These are phyloP conservation scores for Amphichorda felina DNA, from an alignment of 2,329 filamentous ascomycete genomes.

Conservation along the genomic window DNA sequence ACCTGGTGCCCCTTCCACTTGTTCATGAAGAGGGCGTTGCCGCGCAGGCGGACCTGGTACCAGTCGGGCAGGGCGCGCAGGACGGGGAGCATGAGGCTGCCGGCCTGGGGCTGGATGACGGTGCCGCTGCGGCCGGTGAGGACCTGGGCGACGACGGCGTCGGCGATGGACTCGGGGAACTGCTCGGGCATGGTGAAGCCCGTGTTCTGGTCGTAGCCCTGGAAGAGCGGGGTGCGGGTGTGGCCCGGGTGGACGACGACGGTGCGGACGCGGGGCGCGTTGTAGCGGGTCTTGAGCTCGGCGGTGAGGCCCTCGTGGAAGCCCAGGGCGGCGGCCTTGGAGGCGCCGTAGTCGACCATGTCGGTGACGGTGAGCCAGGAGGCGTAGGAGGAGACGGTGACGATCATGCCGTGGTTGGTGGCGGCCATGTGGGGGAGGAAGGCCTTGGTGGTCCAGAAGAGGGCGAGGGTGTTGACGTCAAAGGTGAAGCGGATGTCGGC, in stretches of 20 bases:
- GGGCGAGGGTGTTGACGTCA: constrained; percentile 57
- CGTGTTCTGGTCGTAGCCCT: constrained; percentile 43
- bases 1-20: constrained; percentile 34
- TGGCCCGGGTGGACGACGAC: constrained; percentile 47
- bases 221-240: constrained; percentile 22
- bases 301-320: constrained; percentile 56
- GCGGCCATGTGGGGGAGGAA: constrained; percentile 56
- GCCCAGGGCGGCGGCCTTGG: constrained; percentile 52
- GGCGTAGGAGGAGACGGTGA: constrained; percentile 56
- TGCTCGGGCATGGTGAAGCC: constrained; percentile 20
- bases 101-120: constrained; percentile 31
- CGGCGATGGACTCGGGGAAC: constrained; percentile 27
- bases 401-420: constrained; percentile 59
- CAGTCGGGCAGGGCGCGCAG: constrained; percentile 48
- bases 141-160: constrained; percentile 36
- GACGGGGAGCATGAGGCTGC: constrained; percentile 21
- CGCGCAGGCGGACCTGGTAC: constrained; percentile 43
- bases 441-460: constrained; percentile 53
- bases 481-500: constrained; percentile 54
- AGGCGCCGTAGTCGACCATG: constrained; percentile 56
- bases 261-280: constrained; percentile 51
- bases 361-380: constrained; percentile 47
- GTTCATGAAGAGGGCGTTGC: constrained; percentile 28
- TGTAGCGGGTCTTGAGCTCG: constrained; percentile 47
- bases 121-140: constrained; percentile 33